Base-by-base conservation (phyloP, 352 stramenopile species). In the Aphanomyces invadans region DNA sequence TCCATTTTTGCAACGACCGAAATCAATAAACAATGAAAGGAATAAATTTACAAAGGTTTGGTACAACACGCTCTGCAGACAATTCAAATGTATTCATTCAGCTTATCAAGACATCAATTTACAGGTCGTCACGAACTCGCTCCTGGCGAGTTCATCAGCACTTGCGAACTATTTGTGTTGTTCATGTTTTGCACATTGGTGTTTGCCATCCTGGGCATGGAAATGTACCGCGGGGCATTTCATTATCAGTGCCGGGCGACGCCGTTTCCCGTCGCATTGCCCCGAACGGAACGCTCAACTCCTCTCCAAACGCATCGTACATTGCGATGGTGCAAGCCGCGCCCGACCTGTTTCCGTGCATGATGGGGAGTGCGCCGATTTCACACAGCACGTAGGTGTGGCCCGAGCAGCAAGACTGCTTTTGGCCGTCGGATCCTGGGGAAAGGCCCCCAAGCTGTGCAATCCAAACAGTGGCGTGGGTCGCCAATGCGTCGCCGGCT, bases 131-230 rank as follows among this genome's bases (percentile, higher is more conserved):
- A 83, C 96, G 25, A 80, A 73, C 0, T 73, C 86, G 3, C 57
- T 96, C 21, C 76, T 96, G 38, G 74, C 76, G 33, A 90, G 83
- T 12, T 83, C 96, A 23, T 80, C 81, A 10, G 75, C 84, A 51
- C 77, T 96, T 1, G 62, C 89, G 21, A 88, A 88, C 29, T 92
- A 21, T 76, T 92, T 11, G 79, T 81, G 26, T 81, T 96, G 63
- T 70, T 92, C n/a, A 73, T 51, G 0, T 95, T 96, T 56, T 51
- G 93, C 1, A 95, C 94, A 51, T 89, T 91, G 31, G 61, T 96
- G 23, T 95, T 95, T 52, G 85, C 78, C 2, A 87, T 95, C 3
- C 74, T 95, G 49, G 88, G 80, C 1, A 73, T 95, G 4, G 83
- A 96, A 71, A 46, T 96, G 2, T 96, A 83, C 72, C 82, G 77